Conservation (phyloP, 2,329 filamentous ascomycete species). For the Botryotinia convoluta region DNA sequence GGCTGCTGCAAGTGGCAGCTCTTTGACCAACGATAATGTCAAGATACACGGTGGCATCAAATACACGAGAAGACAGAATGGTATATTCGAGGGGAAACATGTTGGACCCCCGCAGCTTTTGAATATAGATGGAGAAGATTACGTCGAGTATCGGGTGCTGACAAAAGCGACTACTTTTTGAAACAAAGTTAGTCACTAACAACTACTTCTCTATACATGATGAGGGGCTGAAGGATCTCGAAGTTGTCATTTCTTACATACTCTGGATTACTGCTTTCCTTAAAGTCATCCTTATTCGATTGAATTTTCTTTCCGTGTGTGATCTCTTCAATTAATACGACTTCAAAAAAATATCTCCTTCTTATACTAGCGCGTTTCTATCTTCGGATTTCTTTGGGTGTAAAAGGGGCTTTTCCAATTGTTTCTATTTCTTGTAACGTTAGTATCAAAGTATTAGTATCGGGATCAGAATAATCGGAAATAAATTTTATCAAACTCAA, state of each 20-base stretch:
- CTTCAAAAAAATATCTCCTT: background rate
- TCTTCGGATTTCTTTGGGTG: background rate
- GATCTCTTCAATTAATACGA: background rate
- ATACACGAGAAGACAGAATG: slow-evolving; percentile 60
- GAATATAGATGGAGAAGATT: slow-evolving; percentile 65
- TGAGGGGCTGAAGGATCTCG: background rate
- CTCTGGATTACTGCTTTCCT: background rate
- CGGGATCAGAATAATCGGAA: background rate
- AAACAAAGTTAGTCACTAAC: background rate
- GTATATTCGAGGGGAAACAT: slow-evolving; percentile 62
- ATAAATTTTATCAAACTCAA: too few species aligned
- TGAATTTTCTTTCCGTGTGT: background rate
- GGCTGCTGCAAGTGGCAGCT: slow-evolving; percentile 23
- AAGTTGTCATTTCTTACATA: background rate
- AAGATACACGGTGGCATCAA: slow-evolving; percentile 59
- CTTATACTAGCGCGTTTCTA: rapidly evolving
- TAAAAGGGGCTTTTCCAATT: background rate
- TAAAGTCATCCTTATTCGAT: background rate
- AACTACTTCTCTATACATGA: background rate
- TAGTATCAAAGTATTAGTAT: background rate
- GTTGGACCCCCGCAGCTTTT: slow-evolving; percentile 60
- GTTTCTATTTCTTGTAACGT: background rate
- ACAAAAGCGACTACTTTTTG: slow-evolving; percentile 58
- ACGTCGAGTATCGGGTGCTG: slow-evolving; percentile 63
- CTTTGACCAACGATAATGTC: slow-evolving; percentile 46